Conservation (phyloP, 345 rosid genomes). For the Mercurialis annua region DNA sequence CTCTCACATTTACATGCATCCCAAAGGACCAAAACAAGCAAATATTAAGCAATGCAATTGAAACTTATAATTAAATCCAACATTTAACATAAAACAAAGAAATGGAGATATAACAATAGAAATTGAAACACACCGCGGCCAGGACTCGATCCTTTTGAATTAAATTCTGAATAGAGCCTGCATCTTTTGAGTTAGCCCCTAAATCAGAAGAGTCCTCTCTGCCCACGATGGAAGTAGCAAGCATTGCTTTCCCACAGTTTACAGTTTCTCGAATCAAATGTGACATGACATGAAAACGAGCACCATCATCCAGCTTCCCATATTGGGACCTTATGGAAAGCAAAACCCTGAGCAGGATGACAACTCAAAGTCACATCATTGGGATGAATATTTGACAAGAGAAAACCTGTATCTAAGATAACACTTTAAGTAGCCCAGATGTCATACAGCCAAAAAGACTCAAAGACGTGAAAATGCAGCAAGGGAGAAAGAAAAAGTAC, state of each 20-base stretch:
- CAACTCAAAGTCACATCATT: constrained; percentile 16
- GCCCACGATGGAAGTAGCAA: constrained; percentile 66
- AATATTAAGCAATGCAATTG: not conserved
- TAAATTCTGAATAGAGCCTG: constrained; percentile 61
- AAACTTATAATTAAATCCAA: not conserved
- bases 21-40: not conserved
- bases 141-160: constrained; percentile 89
- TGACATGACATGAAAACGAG: constrained; percentile 85
- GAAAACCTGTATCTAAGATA: not conserved
- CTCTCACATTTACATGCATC: constrained; percentile 1
- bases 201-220: constrained; percentile 67
- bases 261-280: constrained; percentile 90
- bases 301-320: constrained; percentile 78
- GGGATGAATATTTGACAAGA: constrained; percentile 5
- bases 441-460: not conserved
- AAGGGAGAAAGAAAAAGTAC: constrained; percentile 29
- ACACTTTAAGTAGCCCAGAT: not conserved
- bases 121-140: constrained; percentile 52
- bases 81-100: constrained; percentile 8
- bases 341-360: constrained; percentile 55
- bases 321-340: constrained; percentile 74
- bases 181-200: constrained; percentile 60
- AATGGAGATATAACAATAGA: not conserved
- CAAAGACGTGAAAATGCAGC: not conserved
- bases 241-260: constrained; percentile 72